Base-by-base conservation (phyloP, 176 grass and related monocot species). In the Cenchrus fungigraminus region DNA sequence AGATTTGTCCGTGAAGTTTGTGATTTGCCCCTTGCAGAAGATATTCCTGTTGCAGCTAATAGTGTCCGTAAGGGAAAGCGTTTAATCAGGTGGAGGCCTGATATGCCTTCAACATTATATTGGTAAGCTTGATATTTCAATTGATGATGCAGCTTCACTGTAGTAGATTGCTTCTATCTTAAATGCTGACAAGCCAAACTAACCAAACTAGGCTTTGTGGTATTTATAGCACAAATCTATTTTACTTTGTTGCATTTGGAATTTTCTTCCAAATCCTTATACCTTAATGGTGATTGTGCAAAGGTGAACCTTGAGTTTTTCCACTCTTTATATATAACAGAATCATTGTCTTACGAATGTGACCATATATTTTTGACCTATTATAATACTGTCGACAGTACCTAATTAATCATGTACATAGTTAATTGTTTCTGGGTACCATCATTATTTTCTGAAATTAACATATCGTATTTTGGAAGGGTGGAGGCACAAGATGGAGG, bases 401-500 rank as follows among this genome's bases (percentile, higher is more conserved):
- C 77, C 34, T 55, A 74, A 55, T 25, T 44, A 20, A 19, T 80
- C 49, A 32, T 55, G 17, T 29, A 82, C 32, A 51, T 73, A 45
- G 63, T 85, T 69, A 73, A 63, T 64, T 64, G 8, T 45, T 64
- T 54, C 8, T 9, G 31, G 70, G 43, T 28, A 25, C 9, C 28
- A 76, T 8, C 76, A 42, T 37, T 59, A 76, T 82, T 65, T 87
- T 68, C 17, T 80, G 47, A 49, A 81, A 57, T 20, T 81, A 4
- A 28, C 28, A 47, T 76, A 19, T 78, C 20, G 29, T 70, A 62
- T 70, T 87, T 80, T 88, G 29, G 13, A 83, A 97, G 94, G 94
- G 94, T 90, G 79, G 94, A 94, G 68, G 89, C 94, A 76, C 92
- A 94, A 85, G 94, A 97, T 87, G 92, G 92, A 85, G 94, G 90